Conservation (phyloP, 1,139 yeast species). For the Saccharomyces uvarum region DNA sequence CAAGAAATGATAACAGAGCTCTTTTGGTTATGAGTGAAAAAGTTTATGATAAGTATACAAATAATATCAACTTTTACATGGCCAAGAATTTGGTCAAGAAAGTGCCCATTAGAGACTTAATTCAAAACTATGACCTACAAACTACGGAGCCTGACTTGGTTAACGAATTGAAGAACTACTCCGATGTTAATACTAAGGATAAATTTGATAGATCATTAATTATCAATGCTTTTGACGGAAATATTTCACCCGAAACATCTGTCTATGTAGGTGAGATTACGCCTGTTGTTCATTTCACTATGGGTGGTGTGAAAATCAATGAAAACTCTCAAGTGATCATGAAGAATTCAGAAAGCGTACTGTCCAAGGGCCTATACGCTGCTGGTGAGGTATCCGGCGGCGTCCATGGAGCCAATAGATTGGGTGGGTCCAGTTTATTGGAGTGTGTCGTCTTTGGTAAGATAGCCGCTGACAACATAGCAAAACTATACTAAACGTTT, state of each 20-base stretch:
- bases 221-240: conserved; percentile 27
- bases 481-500: conserved; percentile 3
- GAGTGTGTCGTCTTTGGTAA: conserved; percentile 78
- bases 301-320: conserved; percentile 76
- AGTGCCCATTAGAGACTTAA: conserved; percentile 43
- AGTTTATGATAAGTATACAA: conserved; percentile 33
- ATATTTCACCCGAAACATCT: conserved; percentile 17
- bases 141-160: conserved; percentile 37
- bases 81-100: conserved; percentile 58
- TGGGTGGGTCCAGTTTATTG: conserved; percentile 69
- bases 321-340: conserved; percentile 47
- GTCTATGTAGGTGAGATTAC: conserved; percentile 43
- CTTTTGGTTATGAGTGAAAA: conserved; percentile 34
- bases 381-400: conserved; percentile 83
- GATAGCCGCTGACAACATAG: conserved; percentile 32
- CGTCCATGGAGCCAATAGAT: conserved; percentile 67
- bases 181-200: conserved; percentile 32
- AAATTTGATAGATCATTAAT: conserved; percentile 28
- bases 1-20: conserved; percentile 37
- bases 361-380: conserved; percentile 59
- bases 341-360: conserved; percentile 32
- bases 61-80: conserved; percentile 56
- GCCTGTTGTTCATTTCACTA: conserved; percentile 75
- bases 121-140: conserved; percentile 32
- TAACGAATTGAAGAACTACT: conserved; percentile 40